Evolutionary conservation across 805 yeast species (phyloP).

Genomic region (Wickerhamomyces subpelliculosus): DNA sequence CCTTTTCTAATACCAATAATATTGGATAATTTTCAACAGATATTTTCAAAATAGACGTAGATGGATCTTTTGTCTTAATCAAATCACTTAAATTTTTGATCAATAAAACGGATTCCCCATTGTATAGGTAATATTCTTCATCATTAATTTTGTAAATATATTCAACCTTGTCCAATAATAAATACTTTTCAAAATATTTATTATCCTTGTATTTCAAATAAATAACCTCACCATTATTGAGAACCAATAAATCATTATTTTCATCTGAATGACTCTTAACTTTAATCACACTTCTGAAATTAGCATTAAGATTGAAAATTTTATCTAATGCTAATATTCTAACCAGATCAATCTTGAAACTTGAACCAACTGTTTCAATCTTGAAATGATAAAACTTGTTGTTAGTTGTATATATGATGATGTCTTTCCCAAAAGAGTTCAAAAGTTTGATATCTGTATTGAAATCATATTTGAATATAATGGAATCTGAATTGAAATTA

Average conservation of each 20-base stretch:
- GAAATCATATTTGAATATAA: conserved; percentile 25
- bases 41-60: conserved; percentile 19
- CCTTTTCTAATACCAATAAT: conserved; percentile 17
- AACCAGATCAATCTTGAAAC: conserved; percentile 16
- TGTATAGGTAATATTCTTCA: conserved; percentile 27
- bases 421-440: conserved; percentile 16
- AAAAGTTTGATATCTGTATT: conserved; percentile 10
- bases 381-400: conserved; percentile 18
- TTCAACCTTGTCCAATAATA: conserved; percentile 21
- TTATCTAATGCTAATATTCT: conserved; percentile 12
- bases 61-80: conserved; percentile 4
- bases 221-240: conserved; percentile 20
- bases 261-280: conserved; percentile 3
- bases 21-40: conserved; percentile 24
- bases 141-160: conserved; percentile 17
- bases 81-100: conserved; percentile 11
- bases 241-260: conserved; percentile 16
- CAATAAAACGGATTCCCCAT: conserved; percentile 29
- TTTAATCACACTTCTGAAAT: conserved; percentile 10
- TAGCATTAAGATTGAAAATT: conserved; percentile 4
- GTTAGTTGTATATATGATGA: conserved; percentile 14
- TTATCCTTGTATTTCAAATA: conserved; percentile 8
- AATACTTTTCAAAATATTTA: conserved; percentile 6
- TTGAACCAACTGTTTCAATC: conserved; percentile 9
- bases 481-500: conserved; percentile 15